Percentiles rank a stretch among this genome's conserved stretches.
Evolutionary conservation across 2,329 filamentous ascomycete species (phyloP).

Genomic region (Penicillium sp.): DNA sequence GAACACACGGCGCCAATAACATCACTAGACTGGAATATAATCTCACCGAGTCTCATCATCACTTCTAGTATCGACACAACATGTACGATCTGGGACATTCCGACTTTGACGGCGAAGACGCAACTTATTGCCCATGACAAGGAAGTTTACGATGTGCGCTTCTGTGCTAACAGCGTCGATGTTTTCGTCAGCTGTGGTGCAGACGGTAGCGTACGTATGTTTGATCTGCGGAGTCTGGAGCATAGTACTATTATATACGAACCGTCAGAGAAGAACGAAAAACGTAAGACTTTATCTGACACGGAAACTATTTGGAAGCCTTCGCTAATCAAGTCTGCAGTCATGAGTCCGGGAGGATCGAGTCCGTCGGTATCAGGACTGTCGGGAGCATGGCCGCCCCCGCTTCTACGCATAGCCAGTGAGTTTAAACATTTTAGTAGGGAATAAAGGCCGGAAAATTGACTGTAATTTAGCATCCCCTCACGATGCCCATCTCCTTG

Average conservation of each 20-base stretch:
- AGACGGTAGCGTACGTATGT: conserved; percentile 97
- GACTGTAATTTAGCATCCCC: conserved; percentile 63
- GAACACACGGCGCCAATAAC: conserved; percentile 97
- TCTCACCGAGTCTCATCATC: conserved; percentile 95
- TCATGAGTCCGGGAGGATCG: conserved; percentile 51
- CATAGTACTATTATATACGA: conserved; percentile 99
- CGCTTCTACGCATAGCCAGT: conserved; percentile 42
- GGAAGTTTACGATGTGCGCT: conserved; percentile 96
- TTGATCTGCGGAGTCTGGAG: conserved; percentile 90
- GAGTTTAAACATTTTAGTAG: conserved; percentile 15
- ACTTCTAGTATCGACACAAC: conserved; percentile 98
- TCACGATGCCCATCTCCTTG: conserved; percentile 89
- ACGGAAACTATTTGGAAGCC: background rate
- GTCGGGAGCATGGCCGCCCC: conserved; percentile 57
- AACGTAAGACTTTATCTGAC: conserved; percentile 47
- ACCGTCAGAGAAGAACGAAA: conserved; percentile 76
- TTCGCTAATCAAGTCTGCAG: conserved; percentile 20
- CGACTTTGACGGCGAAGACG: conserved; percentile 94
- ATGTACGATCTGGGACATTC: conserved; percentile 99
- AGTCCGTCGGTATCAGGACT: conserved; percentile 63
- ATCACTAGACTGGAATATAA: conserved; percentile 95
- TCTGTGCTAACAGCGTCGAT: conserved; percentile 97
- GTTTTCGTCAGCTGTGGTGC: conserved; percentile 98
- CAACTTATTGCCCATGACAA: conserved; percentile 98
- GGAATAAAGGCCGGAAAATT: background rate